Percentiles rank a stretch among this genome's conserved stretches.
phyloP scores from a whole-genome alignment of 805 yeast genomes.

The Teunomyces panamensis region DNA sequence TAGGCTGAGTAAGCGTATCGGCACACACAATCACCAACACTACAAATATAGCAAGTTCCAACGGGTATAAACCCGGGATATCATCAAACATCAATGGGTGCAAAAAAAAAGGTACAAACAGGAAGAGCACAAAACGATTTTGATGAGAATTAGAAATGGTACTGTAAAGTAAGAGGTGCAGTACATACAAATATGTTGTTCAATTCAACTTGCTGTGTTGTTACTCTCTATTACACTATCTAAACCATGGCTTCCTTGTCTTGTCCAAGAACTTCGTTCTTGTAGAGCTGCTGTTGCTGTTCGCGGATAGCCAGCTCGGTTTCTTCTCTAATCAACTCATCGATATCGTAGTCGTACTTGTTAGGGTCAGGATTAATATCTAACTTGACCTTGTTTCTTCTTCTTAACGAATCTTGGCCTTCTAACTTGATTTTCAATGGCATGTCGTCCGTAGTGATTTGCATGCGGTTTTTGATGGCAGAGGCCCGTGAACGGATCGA shows the following conservation, averaged over 20 bases:
- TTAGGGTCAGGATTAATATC: slow-evolving; percentile 38
- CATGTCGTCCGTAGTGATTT: slow-evolving; percentile 34
- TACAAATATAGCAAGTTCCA: neutral
- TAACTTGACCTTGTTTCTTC: slow-evolving; percentile 30
- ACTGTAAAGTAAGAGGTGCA: neutral
- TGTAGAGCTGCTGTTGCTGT: slow-evolving; percentile 18
- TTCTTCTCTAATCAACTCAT: slow-evolving; percentile 41
- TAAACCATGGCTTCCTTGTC: slow-evolving; percentile 26
- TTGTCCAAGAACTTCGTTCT: slow-evolving; percentile 17
- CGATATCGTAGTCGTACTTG: slow-evolving; percentile 43
- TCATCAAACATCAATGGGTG: slow-evolving; percentile 2
- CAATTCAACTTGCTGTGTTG: too few relatives aligned
- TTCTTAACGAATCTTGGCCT: slow-evolving; percentile 19
- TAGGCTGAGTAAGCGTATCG: slow-evolving; percentile 14
- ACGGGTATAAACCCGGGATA: neutral
- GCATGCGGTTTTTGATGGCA: slow-evolving; percentile 27
- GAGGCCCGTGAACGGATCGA: slow-evolving; percentile 16
- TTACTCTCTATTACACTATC: neutral
- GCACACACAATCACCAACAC: neutral
- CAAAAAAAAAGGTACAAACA: neutral
- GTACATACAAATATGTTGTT: too few relatives aligned
- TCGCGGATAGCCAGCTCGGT: slow-evolving; percentile 19
- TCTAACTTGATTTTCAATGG: slow-evolving; percentile 35
- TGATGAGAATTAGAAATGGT: neutral
- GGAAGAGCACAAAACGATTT: neutral